These are phyloP conservation scores for Aspergillus sergii DNA, from an alignment of 2,329 filamentous ascomycete genomes.

Conservation along the genomic window DNA sequence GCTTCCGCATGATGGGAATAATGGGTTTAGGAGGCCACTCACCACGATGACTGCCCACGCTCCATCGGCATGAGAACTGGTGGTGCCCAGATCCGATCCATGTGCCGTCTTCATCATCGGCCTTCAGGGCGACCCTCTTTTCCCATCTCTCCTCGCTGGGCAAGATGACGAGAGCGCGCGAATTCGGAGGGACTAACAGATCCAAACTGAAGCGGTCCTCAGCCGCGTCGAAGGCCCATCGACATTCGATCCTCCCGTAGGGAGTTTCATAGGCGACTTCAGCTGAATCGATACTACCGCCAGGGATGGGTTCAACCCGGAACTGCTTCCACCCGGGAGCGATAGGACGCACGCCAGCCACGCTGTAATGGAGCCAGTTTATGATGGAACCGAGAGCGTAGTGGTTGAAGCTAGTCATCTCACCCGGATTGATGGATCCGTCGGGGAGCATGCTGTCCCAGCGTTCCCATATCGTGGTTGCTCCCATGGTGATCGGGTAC, in stretches of 20 bases:
- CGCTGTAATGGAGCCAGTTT: conserved; percentile 41
- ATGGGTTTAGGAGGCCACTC: conserved; percentile 25
- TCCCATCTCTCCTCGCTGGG: conserved; percentile 12
- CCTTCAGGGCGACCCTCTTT: not conserved
- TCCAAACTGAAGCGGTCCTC: conserved; percentile 16
- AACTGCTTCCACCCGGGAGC: conserved; percentile 36
- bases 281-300: conserved; percentile 34
- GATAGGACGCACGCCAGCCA: conserved; percentile 27
- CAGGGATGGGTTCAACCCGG: conserved; percentile 33
- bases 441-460: conserved; percentile 47
- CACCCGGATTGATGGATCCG: conserved; percentile 42
- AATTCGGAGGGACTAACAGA: conserved; percentile 26
- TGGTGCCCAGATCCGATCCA: conserved; percentile 22
- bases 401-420: conserved; percentile 51
- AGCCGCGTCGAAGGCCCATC: conserved; percentile 15
- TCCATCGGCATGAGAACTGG: conserved; percentile 12
- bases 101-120: not conserved
- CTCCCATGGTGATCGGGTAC: conserved; percentile 45
- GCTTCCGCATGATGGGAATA: conserved; percentile 13
- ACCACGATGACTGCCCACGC: conserved; percentile 10
- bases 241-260: conserved; percentile 31
- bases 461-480: conserved; percentile 49
- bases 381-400: conserved; percentile 44
- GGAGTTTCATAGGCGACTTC: conserved; percentile 32
- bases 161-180: conserved; percentile 20